phyloP scores from a whole-genome alignment of 2,329 filamentous ascomycete genomes.

The Colletotrichum zoysiae region DNA sequence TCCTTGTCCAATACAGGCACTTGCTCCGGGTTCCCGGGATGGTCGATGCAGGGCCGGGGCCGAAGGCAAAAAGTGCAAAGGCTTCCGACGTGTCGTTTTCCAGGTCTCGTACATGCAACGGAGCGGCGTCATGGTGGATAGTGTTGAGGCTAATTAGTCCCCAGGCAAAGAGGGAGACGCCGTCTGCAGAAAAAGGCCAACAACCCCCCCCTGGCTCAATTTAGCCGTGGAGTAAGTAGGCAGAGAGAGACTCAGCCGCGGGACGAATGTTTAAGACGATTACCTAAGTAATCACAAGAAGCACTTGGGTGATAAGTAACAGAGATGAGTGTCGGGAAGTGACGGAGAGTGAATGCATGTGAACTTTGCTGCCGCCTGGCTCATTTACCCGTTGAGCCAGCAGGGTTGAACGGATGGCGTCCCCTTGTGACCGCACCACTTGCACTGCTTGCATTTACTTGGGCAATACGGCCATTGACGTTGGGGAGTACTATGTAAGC shows the following conservation, averaged over 20 bases:
- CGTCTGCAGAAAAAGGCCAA: neutral
- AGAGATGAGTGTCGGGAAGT: neutral
- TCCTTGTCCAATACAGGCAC: constrained; percentile 8
- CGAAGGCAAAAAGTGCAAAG: neutral
- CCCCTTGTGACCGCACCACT: neutral
- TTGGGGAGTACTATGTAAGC: neutral
- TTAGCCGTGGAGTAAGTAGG: neutral
- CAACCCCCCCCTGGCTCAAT: neutral
- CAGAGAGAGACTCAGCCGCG: neutral
- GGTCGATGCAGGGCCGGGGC: neutral
- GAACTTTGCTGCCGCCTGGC: neutral
- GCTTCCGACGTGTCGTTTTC: neutral
- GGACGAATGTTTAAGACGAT: neutral
- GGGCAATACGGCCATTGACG: neutral
- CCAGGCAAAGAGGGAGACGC: neutral
- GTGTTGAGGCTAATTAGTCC: neutral
- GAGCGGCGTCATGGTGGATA: neutral
- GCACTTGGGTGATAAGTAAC: neutral
- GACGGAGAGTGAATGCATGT: too few species aligned
- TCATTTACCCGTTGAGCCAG: neutral
- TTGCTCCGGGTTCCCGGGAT: constrained; percentile 21
- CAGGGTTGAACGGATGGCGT: constrained; percentile 1
- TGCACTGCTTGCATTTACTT: neutral
- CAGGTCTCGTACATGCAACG: too few species aligned
- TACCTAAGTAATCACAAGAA: neutral